These are phyloP conservation scores for Phytopythium chamaehyphon DNA, from an alignment of 352 stramenopile genomes.

Conservation along the genomic window DNA sequence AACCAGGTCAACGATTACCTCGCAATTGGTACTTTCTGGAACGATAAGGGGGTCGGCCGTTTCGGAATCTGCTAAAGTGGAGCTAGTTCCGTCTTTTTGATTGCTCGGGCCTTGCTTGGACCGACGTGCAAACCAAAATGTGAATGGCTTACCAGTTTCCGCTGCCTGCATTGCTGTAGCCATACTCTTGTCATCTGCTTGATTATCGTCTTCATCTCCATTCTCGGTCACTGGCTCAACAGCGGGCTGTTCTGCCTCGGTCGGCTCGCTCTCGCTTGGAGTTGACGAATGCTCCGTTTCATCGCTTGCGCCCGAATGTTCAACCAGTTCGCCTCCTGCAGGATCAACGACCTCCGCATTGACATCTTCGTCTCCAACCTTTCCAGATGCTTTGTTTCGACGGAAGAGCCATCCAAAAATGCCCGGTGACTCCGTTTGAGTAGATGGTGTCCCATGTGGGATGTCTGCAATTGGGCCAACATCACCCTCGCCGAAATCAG, in stretches of 20 bases:
- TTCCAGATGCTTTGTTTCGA: not conserved
- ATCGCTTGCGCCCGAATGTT: not conserved
- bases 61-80: not conserved
- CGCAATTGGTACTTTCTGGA: not conserved
- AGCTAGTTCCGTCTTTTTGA: not conserved
- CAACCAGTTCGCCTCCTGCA: not conserved
- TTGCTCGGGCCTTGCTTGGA: slow-evolving; percentile 5
- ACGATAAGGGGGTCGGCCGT: not conserved
- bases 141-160: slow-evolving; percentile 19
- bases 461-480: no score
- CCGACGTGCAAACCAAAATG: slow-evolving; percentile 31
- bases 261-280: slow-evolving; percentile 1
- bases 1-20: slow-evolving; percentile 4
- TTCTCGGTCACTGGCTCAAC: slow-evolving; percentile 1
- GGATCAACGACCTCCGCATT: not conserved
- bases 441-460: not conserved
- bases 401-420: not conserved
- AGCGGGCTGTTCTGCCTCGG: not conserved
- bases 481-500: no score
- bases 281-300: not conserved
- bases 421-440: not conserved
- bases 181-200: not conserved
- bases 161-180: not conserved
- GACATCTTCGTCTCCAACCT: not conserved
- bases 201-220: not conserved